phyloP scores from a whole-genome alignment of 495 filamentous ascomycete species.

The Penicillium daleae region DNA sequence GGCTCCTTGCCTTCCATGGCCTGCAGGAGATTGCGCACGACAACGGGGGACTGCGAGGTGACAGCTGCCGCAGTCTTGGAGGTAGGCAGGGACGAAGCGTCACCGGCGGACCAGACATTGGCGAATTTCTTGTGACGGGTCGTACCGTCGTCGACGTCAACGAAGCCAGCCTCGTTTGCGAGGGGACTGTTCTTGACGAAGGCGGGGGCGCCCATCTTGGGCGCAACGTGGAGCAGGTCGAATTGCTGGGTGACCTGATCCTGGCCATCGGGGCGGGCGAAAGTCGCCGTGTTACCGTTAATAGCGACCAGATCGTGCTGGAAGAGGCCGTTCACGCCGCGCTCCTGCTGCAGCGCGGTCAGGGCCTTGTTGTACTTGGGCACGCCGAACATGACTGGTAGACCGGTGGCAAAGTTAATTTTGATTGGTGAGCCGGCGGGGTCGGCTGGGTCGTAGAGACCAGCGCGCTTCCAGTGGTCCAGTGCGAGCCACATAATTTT shows the following conservation, averaged over 20 bases:
- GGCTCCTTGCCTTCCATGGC: conserved; percentile 58
- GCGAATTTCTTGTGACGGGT: conserved; percentile 62
- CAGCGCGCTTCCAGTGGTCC: conserved; percentile 64
- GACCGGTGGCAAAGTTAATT: conserved; percentile 66
- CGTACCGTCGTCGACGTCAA: conserved; percentile 65
- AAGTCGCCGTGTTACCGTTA: conserved; percentile 60
- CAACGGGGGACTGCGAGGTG: conserved; percentile 62
- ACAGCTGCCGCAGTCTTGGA: conserved; percentile 72
- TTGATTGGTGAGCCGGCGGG: conserved; percentile 53
- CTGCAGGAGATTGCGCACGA: conserved; percentile 59
- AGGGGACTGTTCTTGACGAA: conserved; percentile 62
- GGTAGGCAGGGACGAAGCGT: conserved; percentile 67
- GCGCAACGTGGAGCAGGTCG: conserved; percentile 62
- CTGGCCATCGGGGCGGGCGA: conserved; percentile 50
- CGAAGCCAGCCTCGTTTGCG: conserved; percentile 63
- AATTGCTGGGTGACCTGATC: conserved; percentile 55
- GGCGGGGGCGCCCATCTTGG: conserved; percentile 64
- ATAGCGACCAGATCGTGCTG: conserved; percentile 66
- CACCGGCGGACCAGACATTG: conserved; percentile 72
- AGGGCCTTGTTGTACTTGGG: conserved; percentile 68
- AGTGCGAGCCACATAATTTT: conserved; percentile 74
- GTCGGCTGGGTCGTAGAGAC: conserved; percentile 55
- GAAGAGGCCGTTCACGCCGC: conserved; percentile 68
- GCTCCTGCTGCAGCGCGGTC: conserved; percentile 62
- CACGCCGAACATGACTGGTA: conserved; percentile 68